Percentiles rank a stretch among this genome's conserved stretches.
Conservation (phyloP, 768 basidiomycete species). For the Goffeauzyma gilvescens region DNA sequence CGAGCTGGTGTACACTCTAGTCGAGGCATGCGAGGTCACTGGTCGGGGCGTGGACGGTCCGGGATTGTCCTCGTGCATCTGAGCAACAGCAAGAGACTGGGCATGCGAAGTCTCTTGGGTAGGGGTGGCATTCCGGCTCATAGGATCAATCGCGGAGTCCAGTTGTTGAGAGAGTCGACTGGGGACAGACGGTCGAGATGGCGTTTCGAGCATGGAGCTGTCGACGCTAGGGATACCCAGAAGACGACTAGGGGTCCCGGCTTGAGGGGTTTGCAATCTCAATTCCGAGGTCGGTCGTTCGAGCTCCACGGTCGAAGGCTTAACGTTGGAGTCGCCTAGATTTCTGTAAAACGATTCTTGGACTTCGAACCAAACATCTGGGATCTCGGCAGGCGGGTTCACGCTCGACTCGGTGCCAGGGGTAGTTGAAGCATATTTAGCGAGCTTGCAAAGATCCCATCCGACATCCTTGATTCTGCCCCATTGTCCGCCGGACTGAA, state of each 20-base stretch:
- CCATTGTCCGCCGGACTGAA: constrained; percentile 48
- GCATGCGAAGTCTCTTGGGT: not conserved
- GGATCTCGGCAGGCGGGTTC: too few species aligned
- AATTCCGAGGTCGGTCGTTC: constrained; percentile 8
- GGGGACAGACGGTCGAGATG: not conserved
- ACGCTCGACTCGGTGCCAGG: too few species aligned
- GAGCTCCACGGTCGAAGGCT: constrained; percentile 7
- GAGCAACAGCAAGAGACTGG: not conserved
- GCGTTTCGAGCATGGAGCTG: too few species aligned
- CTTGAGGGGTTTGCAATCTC: not conserved
- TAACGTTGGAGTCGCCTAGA: too few species aligned
- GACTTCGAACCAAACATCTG: too few species aligned
- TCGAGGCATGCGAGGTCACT: not conserved
- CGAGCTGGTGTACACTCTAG: constrained; percentile 6
- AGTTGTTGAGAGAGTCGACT: not conserved
- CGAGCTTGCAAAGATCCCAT: constrained; percentile 12
- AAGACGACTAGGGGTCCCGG: too few species aligned
- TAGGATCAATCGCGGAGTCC: not conserved
- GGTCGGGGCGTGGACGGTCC: not conserved
- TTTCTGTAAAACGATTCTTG: not conserved
- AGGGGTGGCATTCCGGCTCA: not conserved
- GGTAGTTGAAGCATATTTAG: too few species aligned
- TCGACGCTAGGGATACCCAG: too few species aligned
- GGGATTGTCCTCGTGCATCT: too few species aligned
- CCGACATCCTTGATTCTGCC: constrained; percentile 14